These are phyloP conservation scores for Erysimum cheiranthoides DNA, from an alignment of 345 rosid species.

Conservation along the genomic window DNA sequence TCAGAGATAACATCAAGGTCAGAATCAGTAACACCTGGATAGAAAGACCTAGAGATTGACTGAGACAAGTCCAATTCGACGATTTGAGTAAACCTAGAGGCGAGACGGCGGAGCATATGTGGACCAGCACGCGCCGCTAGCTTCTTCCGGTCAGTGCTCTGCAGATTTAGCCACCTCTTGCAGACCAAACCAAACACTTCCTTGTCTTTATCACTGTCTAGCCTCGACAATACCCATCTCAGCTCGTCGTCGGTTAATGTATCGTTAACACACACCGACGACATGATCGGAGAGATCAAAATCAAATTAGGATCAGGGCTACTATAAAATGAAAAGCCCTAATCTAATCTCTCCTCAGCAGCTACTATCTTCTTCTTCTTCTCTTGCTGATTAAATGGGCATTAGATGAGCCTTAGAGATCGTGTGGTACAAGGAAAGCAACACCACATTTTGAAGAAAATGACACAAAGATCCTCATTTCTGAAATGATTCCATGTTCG, in stretches of 20 bases:
- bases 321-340: constrained; percentile 25
- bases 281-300: constrained; percentile 45
- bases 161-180: constrained; percentile 83
- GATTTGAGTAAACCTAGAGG: constrained; percentile 75
- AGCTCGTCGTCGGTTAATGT: constrained; percentile 84
- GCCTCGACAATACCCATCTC: constrained; percentile 64
- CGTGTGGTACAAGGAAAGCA: constrained; percentile 49
- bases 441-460: constrained; percentile 14
- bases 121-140: constrained; percentile 92
- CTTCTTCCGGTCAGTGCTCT: constrained; percentile 89
- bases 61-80: constrained; percentile 86
- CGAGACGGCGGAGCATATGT: constrained; percentile 83
- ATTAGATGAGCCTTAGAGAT: constrained; percentile 37
- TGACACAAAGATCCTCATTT: constrained; percentile 40
- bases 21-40: constrained; percentile 88
- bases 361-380: constrained; percentile 13
- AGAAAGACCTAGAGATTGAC: constrained; percentile 88
- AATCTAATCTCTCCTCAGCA: background rate
- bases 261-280: constrained; percentile 66
- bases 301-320: background rate
- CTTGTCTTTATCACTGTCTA: constrained; percentile 75
- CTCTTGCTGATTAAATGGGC: constrained; percentile 17
- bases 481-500: constrained; percentile 28
- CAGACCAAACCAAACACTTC: constrained; percentile 91
- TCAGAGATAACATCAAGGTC: constrained; percentile 75